Evolutionary conservation across 2,329 filamentous ascomycete genomes (phyloP).

Genomic region (Colletotrichum sp.): DNA sequence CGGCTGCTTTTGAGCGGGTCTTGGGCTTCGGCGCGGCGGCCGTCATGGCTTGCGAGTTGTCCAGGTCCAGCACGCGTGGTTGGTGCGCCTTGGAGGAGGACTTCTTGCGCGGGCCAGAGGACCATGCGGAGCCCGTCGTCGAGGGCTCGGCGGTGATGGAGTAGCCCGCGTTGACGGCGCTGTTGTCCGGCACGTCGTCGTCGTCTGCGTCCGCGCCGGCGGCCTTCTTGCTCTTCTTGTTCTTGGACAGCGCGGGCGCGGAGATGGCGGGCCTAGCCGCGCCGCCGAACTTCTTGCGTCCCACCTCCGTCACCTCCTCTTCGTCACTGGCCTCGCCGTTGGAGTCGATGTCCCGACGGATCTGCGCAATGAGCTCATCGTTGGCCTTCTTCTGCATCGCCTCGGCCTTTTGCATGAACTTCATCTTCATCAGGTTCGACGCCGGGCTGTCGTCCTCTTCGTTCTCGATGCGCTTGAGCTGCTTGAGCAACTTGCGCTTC

Average conservation of each 20-base stretch:
- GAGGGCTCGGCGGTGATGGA: constrained; percentile 27
- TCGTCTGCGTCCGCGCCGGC: constrained; percentile 26
- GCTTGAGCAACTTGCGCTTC: constrained; percentile 42
- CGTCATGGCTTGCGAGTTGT: constrained; percentile 38
- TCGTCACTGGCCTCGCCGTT: constrained; percentile 55
- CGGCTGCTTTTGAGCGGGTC: constrained; percentile 33
- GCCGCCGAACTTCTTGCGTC: constrained; percentile 73
- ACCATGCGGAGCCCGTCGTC: constrained; percentile 46
- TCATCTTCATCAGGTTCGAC: constrained; percentile 80
- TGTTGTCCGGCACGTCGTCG: constrained; percentile 26
- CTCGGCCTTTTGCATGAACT: constrained; percentile 94
- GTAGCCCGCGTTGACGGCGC: constrained; percentile 25
- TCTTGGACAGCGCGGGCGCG: constrained; percentile 27
- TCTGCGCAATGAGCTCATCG: constrained; percentile 73
- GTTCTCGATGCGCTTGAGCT: constrained; percentile 50
- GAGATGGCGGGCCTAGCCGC: constrained; percentile 35
- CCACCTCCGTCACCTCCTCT: constrained; percentile 64
- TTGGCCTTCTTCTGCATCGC: constrained; percentile 79
- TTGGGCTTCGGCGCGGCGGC: constrained; percentile 26
- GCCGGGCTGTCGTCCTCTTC: constrained; percentile 55
- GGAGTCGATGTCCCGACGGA: constrained; percentile 75
- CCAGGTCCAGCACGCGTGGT: constrained; percentile 39
- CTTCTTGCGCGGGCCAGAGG: constrained; percentile 42
- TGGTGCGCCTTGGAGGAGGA: constrained; percentile 9
- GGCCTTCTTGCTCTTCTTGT: constrained; percentile 33